These are phyloP conservation scores for Chlorophyllum brunneum DNA, from an alignment of 768 basidiomycete genomes.

Conservation along the genomic window DNA sequence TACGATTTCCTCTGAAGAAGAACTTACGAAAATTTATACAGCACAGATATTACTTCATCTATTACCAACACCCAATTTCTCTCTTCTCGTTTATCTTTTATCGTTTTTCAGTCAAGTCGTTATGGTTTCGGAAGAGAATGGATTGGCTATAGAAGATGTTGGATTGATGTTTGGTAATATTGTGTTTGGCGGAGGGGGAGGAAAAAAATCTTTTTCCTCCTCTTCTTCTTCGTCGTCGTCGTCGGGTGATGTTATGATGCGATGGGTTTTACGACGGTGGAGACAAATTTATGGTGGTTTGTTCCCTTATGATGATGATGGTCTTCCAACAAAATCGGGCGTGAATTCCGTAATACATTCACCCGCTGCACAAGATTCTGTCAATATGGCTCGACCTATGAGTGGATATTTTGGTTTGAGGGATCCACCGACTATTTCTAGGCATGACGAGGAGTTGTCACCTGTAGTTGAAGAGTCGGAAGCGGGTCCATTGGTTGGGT, in stretches of 20 bases:
- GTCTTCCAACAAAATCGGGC: not conserved
- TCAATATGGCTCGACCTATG: not conserved
- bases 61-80: slow-evolving; percentile 39
- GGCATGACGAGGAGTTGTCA: not conserved
- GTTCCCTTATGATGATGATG: slow-evolving; percentile 6
- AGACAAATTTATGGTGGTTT: slow-evolving; percentile 2
- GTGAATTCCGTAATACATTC: not conserved
- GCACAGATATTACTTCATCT: slow-evolving; percentile 26
- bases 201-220: no score
- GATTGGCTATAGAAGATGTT: slow-evolving; percentile 26
- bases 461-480: not conserved
- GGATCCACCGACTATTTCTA: no score
- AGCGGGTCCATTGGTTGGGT: no score
- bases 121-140: slow-evolving; percentile 30
- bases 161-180: slow-evolving; percentile 30
- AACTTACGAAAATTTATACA: slow-evolving; percentile 6
- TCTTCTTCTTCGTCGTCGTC: no score
- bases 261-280: slow-evolving; percentile 11
- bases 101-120: slow-evolving; percentile 41
- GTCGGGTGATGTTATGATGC: slow-evolving; percentile 9
- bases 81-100: slow-evolving; percentile 39
- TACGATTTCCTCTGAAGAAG: slow-evolving; percentile 15
- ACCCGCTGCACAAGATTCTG: not conserved
- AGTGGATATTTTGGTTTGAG: not conserved
- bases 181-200: slow-evolving; percentile 30